Evolutionary conservation across 2,329 filamentous ascomycete species (phyloP).

Genomic region (Ophiostoma angusticollis): DNA sequence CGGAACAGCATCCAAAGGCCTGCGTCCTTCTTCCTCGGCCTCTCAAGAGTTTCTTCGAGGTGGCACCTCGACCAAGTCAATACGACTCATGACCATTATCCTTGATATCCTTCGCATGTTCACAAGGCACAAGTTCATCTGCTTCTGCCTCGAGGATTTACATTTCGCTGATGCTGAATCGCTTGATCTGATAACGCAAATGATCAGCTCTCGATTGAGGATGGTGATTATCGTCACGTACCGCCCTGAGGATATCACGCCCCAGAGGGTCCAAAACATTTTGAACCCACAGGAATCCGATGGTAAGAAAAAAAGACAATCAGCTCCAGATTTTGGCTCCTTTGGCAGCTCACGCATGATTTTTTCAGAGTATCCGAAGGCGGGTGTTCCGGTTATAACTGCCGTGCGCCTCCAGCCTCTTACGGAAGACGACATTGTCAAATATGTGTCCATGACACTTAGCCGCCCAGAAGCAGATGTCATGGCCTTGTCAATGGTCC

Average conservation of each 20-base stretch:
- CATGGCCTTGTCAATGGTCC: constrained; percentile 64
- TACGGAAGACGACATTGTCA: constrained; percentile 63
- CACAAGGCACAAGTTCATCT: constrained; percentile 73
- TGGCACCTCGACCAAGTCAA: constrained; percentile 47
- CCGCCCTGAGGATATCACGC: constrained; percentile 50
- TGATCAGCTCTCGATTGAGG: constrained; percentile 64
- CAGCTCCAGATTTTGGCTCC: no score
- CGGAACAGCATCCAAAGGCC: constrained; percentile 21
- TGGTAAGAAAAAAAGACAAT: no score
- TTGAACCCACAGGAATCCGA: constrained; percentile 42
- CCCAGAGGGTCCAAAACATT: constrained; percentile 40
- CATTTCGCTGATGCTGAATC: constrained; percentile 86
- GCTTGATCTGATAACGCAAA: constrained; percentile 67
- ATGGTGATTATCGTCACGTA: constrained; percentile 74
- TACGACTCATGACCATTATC: constrained; percentile 76
- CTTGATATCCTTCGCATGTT: constrained; percentile 75
- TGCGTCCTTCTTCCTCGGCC: constrained; percentile 31
- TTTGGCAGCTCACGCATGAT: no score
- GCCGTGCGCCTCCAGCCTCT: constrained; percentile 62
- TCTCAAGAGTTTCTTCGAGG: constrained; percentile 48
- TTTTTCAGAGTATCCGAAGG: constrained; percentile 30
- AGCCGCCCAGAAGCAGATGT: constrained; percentile 61
- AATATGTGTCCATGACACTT: constrained; percentile 73
- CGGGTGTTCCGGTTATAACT: constrained; percentile 46
- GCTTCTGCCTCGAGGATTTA: constrained; percentile 77